phyloP scores from a whole-genome alignment of 495 filamentous ascomycete species.

The Pyrenula aspistea region DNA sequence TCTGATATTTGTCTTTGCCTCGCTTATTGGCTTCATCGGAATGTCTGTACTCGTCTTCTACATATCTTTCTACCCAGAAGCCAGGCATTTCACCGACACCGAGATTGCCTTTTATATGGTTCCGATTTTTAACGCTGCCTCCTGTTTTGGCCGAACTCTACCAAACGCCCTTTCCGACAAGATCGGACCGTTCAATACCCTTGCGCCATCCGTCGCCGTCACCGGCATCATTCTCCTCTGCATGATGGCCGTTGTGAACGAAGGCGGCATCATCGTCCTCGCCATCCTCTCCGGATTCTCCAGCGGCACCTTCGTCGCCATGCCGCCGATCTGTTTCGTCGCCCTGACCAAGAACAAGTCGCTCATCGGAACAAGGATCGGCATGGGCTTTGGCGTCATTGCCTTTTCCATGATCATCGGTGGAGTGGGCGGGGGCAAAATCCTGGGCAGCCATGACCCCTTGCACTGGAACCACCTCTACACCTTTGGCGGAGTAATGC shows the following conservation, averaged over 20 bases:
- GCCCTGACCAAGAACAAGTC: slow-evolving; percentile 8
- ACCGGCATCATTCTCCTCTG: slow-evolving; percentile 17
- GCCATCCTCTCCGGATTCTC: slow-evolving; percentile 23
- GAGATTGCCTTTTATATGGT: slow-evolving; percentile 25
- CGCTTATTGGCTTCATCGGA: slow-evolving; percentile 16
- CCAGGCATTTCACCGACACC: slow-evolving; percentile 1
- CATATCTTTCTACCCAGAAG: slow-evolving; percentile 10
- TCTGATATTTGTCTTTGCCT: slow-evolving; percentile 14
- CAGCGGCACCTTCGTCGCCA: slow-evolving; percentile 21
- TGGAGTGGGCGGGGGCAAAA: slow-evolving; percentile 22
- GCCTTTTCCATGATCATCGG: slow-evolving; percentile 17
- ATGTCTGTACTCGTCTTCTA: slow-evolving; percentile 24
- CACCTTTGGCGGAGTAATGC: background rate
- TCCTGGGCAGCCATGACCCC: slow-evolving; percentile 14
- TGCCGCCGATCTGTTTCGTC: slow-evolving; percentile 18
- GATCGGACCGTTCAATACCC: slow-evolving; percentile 22
- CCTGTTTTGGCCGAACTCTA: slow-evolving; percentile 24
- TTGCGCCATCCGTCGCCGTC: slow-evolving; percentile 15
- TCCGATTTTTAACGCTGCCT: slow-evolving; percentile 27
- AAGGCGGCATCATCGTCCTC: slow-evolving; percentile 21
- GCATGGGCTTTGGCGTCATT: slow-evolving; percentile 16
- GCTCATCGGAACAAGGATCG: slow-evolving; percentile 23
- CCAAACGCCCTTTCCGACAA: slow-evolving; percentile 24
- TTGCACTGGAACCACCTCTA: background rate
- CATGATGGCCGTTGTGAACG: slow-evolving; percentile 17